Percentiles rank a stretch among this genome's conserved stretches.
These are phyloP conservation scores for Castanea sativa DNA, from an alignment of 306 rosid genomes.

Conservation along the genomic window DNA sequence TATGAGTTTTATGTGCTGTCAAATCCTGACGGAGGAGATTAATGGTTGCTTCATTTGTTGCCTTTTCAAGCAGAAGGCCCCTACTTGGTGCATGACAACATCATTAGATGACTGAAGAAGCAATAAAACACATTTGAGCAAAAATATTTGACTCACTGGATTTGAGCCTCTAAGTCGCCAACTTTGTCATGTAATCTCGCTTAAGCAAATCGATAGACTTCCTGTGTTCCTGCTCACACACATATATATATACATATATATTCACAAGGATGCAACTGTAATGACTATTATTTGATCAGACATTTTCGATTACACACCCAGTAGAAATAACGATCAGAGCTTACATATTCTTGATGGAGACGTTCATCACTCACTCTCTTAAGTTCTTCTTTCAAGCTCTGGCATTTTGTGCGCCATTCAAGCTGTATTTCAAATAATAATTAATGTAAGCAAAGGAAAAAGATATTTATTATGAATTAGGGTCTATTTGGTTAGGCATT, in stretches of 20 bases:
- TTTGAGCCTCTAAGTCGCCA: slow-evolving; percentile 46
- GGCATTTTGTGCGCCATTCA: slow-evolving; percentile 49
- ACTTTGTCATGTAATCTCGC: slow-evolving; percentile 47
- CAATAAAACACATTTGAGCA: slow-evolving; percentile 4
- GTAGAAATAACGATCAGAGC: neutral
- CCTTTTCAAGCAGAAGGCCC: slow-evolving; percentile 43
- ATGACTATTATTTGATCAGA: neutral
- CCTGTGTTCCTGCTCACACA: slow-evolving; percentile 39
- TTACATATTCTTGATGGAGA: slow-evolving; percentile 41
- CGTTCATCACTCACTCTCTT: slow-evolving; percentile 37
- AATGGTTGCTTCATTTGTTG: slow-evolving; percentile 47
- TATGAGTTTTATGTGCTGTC: slow-evolving; percentile 51
- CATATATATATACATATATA: neutral
- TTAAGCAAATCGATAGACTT: slow-evolving; percentile 46
- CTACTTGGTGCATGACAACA: slow-evolving; percentile 28
- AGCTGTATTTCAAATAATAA: slow-evolving; percentile 33
- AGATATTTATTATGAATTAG: too few species aligned
- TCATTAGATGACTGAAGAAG: slow-evolving; percentile 3
- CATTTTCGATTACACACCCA: neutral
- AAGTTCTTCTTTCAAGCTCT: slow-evolving; percentile 53
- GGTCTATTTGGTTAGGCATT: too few species aligned
- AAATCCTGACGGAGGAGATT: slow-evolving; percentile 55
- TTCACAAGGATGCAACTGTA: neutral
- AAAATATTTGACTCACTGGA: slow-evolving; percentile 33
- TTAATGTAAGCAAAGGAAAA: too few species aligned